phyloP scores from a whole-genome alignment of 2,329 filamentous ascomycete species.

The Ophiostoma triangulosporum region DNA sequence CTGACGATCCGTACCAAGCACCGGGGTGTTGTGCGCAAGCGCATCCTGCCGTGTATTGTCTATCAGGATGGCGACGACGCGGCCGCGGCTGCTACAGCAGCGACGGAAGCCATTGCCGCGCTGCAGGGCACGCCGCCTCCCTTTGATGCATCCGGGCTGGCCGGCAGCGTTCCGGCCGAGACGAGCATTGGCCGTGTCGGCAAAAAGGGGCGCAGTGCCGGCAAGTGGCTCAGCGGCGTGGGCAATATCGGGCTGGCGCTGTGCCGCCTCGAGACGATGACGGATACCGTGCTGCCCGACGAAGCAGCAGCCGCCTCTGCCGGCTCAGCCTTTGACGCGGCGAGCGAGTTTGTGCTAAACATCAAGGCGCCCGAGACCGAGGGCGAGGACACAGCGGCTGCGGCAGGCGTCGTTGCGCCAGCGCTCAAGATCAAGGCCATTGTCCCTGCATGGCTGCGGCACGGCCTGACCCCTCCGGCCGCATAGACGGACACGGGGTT shows the following conservation, averaged over 20 bases:
- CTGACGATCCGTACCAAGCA: constrained; percentile 92
- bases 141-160: constrained; percentile 7
- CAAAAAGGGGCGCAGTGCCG: constrained; percentile 55
- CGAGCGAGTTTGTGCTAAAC: constrained; percentile 46
- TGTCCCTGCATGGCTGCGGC: constrained; percentile 62
- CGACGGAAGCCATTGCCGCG: constrained; percentile 23
- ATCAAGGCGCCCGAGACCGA: constrained; percentile 21
- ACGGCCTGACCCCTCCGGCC: constrained; percentile 21
- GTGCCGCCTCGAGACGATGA: constrained; percentile 86
- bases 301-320: constrained; percentile 50
- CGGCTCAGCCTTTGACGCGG: constrained; percentile 40
- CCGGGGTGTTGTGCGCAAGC: constrained; percentile 82
- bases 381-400: constrained; percentile 16
- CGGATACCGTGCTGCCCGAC: constrained; percentile 55
- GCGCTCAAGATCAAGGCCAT: constrained; percentile 60
- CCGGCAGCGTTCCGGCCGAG: constrained; percentile 28
- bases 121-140: constrained; percentile 27
- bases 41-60: constrained; percentile 67
- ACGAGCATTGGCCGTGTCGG: constrained; percentile 37
- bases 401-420: constrained; percentile 21
- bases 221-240: constrained; percentile 61
- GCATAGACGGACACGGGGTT: neutral
- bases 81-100: constrained; percentile 20
- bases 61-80: constrained; percentile 36
- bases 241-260: constrained; percentile 80